Conservation (phyloP, 495 filamentous ascomycete species). For the Penicillium egyptiacum region DNA sequence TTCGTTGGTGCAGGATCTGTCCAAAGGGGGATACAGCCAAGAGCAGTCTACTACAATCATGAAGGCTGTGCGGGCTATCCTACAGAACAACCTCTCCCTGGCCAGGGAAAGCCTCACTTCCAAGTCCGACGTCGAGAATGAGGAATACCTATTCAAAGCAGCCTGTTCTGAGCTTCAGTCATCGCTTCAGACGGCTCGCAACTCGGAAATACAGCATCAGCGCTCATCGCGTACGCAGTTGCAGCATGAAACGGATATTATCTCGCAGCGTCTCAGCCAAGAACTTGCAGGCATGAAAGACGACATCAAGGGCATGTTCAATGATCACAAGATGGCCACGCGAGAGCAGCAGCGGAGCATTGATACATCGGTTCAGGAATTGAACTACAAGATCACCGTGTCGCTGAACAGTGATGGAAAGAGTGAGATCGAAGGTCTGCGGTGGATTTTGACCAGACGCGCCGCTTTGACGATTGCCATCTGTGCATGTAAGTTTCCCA, state of each 20-base stretch:
- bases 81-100: constrained; percentile 75
- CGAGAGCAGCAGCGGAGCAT: constrained; percentile 79
- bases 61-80: constrained; percentile 77
- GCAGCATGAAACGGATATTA: constrained; percentile 91
- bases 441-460: constrained; percentile 86
- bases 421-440: constrained; percentile 83
- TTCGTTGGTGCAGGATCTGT: constrained; percentile 74
- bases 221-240: constrained; percentile 78
- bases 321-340: constrained; percentile 91
- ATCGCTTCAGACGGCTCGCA: constrained; percentile 60
- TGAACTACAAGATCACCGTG: constrained; percentile 93
- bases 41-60: constrained; percentile 76
- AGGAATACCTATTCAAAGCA: constrained; percentile 89
- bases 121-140: constrained; percentile 81
- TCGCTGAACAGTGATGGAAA: constrained; percentile 80
- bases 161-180: constrained; percentile 90
- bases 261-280: constrained; percentile 78
- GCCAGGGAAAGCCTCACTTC: constrained; percentile 73
- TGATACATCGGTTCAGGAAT: constrained; percentile 82
- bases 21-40: constrained; percentile 63
- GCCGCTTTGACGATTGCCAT: constrained; percentile 74
- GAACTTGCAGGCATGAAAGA: constrained; percentile 80
- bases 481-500: constrained; percentile 38
- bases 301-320: constrained; percentile 91
- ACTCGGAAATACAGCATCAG: constrained; percentile 61